Base-by-base conservation (phyloP, 2,329 filamentous ascomycete species). In the Fusarium dlaminii region DNA sequence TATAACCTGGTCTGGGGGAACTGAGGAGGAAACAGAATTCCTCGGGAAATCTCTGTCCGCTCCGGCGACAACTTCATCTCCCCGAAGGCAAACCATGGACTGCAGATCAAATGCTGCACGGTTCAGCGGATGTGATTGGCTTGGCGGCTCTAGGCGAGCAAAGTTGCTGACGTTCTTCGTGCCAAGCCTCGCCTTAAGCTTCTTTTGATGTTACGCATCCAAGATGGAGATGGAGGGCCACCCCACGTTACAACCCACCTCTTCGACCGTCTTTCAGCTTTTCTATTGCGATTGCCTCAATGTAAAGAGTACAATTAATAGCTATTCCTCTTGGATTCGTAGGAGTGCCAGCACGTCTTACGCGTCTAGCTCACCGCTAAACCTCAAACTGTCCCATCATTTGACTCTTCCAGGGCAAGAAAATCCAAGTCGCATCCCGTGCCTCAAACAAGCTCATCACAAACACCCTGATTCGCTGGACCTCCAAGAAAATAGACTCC, bases 401-500 rank as follows among this genome's bases (percentile, higher is more conserved):
- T 27, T 29, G 6, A n/a, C 34, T 4, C 18, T 17, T 5, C 8
- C 18, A 54, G 18, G 9, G 14, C 11, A 39, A 29, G 34, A 29
- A 39, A 45, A 40, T 39, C 13, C 40, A 42, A 13, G 45, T 59
- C 36, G 24, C 49, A 58, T 63, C n/a, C 57, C 30, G 59, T 24
- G 64, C 65, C 66, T 32, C 51, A 64, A 64, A 72, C 58, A 71
- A 74, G 71, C 67, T 74, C 71, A 65, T 54, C 49, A 7, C 14
- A 46, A 14, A 39, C 18, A n/a, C 15, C 24, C 12, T 65, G 57
- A 74, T 74, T 74, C 67, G 72, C 29, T 46, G 48, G 56, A 20
- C 39, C 43, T 70, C 68, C 74, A 75, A 64, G 61, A 57, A 70
- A 70, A 59, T 54, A 52, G 66, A 68, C 66, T 66, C 66, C 58